Evolutionary conservation across 768 basidiomycete genomes (phyloP), one percentile per base, ranked within the genome.

Genomic region (Boletus insuetus): DNA sequence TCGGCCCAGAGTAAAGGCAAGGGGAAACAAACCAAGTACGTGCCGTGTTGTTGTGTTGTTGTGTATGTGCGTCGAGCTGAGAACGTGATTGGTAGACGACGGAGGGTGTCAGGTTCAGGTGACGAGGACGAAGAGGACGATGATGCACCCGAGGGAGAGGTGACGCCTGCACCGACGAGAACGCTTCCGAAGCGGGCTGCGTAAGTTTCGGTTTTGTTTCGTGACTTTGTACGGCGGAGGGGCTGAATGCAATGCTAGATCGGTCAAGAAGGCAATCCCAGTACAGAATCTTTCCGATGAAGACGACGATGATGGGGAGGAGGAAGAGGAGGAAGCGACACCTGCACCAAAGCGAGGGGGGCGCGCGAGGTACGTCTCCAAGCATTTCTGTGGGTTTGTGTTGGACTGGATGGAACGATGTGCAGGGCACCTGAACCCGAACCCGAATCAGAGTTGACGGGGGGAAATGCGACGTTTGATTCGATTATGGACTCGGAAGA

Each of bases 401-500:
- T 11, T 32, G 19, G 20, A 32, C 13, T 35, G 14, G 14, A 37
- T 20, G 41, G 20, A 10, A 19, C 6, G 17, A 20, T 14, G 45
- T 35, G 34, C 22, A 62, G 64, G 4, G 45, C 24, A 14, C 54
- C 55, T 10, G 51, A 54, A 19, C 39, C 54, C 12, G 59, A 55
- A 38, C 46, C 51, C 40, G 24, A 40, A 29, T 9, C 29, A 2
- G 29, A 2, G 51, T 45, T 53, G 49, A 24, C 54, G 51, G 32
- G 32, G 4, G 58, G 35, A 7, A 70, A 66, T n/a, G 46, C 19
- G 14, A 64, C 63, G 16, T 59, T 65, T 43, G 79, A 81, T 67
- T 82, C 83, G 4, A 80, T 84, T 22, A 80, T 84, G 70, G 82
- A 83, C 55, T 72, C 73, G 47, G 75, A 76, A 40, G 77, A 78